These are phyloP conservation scores for Parietichytrium sp. DNA, from an alignment of 108 stramenopile species.

Conservation along the genomic window DNA sequence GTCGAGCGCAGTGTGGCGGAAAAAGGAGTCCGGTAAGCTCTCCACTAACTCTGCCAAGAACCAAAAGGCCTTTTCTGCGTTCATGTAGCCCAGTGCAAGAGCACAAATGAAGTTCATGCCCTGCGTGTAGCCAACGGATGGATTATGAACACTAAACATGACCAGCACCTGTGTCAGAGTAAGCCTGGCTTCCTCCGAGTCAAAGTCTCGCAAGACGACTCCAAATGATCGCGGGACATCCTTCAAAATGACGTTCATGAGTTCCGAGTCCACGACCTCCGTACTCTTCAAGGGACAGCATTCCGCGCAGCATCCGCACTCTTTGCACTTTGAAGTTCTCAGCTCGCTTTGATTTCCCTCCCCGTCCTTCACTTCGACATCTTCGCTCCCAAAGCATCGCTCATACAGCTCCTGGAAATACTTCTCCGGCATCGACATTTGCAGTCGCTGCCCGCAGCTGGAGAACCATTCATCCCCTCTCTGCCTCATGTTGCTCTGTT, in stretches of 20 bases:
- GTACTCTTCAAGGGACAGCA: too few relatives aligned
- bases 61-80: conserved; percentile 12
- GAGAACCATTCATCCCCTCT: too few relatives aligned
- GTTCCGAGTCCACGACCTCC: too few relatives aligned
- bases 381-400: too few relatives aligned
- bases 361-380: too few relatives aligned
- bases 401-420: too few relatives aligned
- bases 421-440: too few relatives aligned
- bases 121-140: conserved; percentile 13
- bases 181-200: not conserved
- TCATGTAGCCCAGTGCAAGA: not conserved
- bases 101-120: not conserved
- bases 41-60: conserved; percentile 1
- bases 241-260: not conserved
- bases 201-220: not conserved
- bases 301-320: too few relatives aligned
- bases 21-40: not conserved
- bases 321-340: too few relatives aligned
- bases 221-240: conserved; percentile 29
- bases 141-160: not conserved
- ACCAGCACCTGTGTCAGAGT: not conserved
- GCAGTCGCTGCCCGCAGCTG: too few relatives aligned
- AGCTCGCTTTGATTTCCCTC: too few relatives aligned
- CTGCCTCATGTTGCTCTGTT: too few relatives aligned
- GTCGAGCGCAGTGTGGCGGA: not conserved